Evolutionary conservation across 2,329 filamentous ascomycete species (phyloP), one percentile per base, ranked within the genome.

Genomic region (Xylaria sp.): DNA sequence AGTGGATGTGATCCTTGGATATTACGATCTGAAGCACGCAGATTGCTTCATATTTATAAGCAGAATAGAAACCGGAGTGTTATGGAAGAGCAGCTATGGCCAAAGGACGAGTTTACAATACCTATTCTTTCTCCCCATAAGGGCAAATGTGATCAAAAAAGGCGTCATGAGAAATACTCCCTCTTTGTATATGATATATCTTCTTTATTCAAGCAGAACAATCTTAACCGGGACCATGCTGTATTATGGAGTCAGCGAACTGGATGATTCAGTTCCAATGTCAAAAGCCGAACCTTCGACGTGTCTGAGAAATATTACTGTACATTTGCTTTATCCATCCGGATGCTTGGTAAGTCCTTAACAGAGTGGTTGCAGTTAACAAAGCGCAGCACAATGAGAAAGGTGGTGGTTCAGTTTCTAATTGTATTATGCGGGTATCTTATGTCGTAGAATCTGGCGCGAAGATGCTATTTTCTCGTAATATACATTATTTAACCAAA

Each of bases 401-500:
- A 41, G 41, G 39, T 23, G 18, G 55, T n/a, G 31, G 31, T 13
- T 15, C 7, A 3, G 20, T 55, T 41, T 3, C 7, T 25, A 25
- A 10, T 62, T 5, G 10, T 43, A 46, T 33, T 43, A 39, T 28
- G 20, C 33, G 49, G 61, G 39, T 70, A 64, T 70, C 39, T 55
- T 23, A 57, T 51, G 31, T 54, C 49, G 49, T 62, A 67, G 18
- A n/a, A 33, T 31, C 39, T 3, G 12, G 15, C 43, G 25, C 49
- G 15, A 46, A 43, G 52, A 58, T 10, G 33, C 20, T 43, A 25
- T 31, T 36, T 51, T 69, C n/a, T 59, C 48, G 39, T 67, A 64
- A 67, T 65, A 70, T 65, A 68, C 68, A 68, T 70, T 68, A 64
- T 60, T 28, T n/a, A 31, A n/a, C 7, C n/a, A 20, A 10, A 3